Conservation (phyloP, 2,329 filamentous ascomycete species). For the Zasmidium cellare region DNA sequence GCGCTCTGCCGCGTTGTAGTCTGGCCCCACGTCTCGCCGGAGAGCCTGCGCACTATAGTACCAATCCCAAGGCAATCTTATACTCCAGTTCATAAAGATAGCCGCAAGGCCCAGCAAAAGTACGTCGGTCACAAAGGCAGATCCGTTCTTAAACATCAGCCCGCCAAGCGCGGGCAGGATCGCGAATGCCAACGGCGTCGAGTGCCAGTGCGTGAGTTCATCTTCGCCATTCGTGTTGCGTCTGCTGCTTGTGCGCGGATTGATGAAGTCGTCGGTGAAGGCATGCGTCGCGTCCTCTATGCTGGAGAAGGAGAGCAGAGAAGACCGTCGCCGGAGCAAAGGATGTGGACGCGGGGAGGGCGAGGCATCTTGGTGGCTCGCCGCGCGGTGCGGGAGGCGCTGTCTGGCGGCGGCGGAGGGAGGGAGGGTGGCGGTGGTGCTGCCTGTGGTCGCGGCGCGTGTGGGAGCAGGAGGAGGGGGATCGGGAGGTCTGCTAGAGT, state of each 20-base stretch:
- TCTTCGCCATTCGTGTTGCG: constrained; percentile 38
- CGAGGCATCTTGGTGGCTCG: constrained; percentile 18
- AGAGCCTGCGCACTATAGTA: constrained; percentile 50
- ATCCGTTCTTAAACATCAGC: constrained; percentile 80
- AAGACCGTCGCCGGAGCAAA: constrained; percentile 64
- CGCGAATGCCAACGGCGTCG: constrained; percentile 78
- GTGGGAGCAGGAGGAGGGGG: too few relatives aligned
- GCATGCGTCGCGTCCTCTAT: constrained; percentile 65
- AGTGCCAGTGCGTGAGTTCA: constrained; percentile 71
- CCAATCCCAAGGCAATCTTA: constrained; percentile 80
- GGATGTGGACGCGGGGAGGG: constrained; percentile 24
- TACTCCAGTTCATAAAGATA: constrained; percentile 89
- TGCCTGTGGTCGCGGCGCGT: constrained; percentile 7
- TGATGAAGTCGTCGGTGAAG: constrained; percentile 70
- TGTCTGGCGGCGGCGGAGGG: constrained; percentile 20
- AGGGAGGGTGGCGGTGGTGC: constrained; percentile 5
- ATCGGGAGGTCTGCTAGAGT: neutral
- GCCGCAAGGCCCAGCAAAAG: constrained; percentile 77
- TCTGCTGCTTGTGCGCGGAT: constrained; percentile 42
- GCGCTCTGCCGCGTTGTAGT: neutral
- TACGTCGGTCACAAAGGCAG: constrained; percentile 79
- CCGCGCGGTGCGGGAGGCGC: constrained; percentile 20
- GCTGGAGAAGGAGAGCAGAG: constrained; percentile 75
- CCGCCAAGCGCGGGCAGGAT: constrained; percentile 84
- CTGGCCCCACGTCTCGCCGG: constrained; percentile 21